phyloP scores from a whole-genome alignment of 2,329 filamentous ascomycete species.

The Trichophyton equinum region DNA sequence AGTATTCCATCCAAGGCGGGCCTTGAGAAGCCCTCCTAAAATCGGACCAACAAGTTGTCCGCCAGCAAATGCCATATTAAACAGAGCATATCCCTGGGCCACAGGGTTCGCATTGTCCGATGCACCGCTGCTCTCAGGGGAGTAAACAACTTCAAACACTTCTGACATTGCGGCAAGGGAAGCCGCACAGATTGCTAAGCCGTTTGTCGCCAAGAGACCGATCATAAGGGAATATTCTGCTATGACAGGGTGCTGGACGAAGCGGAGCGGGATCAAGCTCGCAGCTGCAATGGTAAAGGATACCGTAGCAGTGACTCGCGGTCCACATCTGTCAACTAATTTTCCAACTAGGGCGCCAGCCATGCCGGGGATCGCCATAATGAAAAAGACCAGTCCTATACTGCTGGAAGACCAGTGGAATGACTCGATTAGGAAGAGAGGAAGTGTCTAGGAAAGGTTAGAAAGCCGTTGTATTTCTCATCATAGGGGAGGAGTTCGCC shows the following conservation, averaged over 20 bases:
- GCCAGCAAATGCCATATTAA: slow-evolving; percentile 48
- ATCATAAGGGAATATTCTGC: background rate
- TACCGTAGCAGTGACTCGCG: background rate
- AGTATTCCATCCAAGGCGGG: slow-evolving; percentile 22
- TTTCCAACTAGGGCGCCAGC: background rate
- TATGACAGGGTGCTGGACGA: background rate
- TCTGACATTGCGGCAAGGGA: background rate
- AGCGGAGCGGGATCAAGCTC: background rate
- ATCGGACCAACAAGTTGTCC: slow-evolving; percentile 50
- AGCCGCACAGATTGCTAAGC: background rate
- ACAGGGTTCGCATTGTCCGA: background rate
- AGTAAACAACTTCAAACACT: background rate
- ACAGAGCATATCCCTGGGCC: slow-evolving; percentile 50
- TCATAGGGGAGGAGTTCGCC: background rate
- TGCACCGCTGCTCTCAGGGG: background rate
- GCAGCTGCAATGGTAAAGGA: background rate
- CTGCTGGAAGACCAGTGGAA: background rate
- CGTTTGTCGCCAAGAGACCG: background rate
- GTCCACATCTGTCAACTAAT: background rate
- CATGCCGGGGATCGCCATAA: background rate
- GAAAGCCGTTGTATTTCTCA: background rate
- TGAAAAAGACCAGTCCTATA: background rate
- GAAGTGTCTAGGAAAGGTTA: background rate
- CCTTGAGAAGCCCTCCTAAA: slow-evolving; percentile 36
- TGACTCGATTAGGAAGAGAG: background rate